Conservation (phyloP, 2,329 filamentous ascomycete genomes). For the Cladosporium sp. region DNA sequence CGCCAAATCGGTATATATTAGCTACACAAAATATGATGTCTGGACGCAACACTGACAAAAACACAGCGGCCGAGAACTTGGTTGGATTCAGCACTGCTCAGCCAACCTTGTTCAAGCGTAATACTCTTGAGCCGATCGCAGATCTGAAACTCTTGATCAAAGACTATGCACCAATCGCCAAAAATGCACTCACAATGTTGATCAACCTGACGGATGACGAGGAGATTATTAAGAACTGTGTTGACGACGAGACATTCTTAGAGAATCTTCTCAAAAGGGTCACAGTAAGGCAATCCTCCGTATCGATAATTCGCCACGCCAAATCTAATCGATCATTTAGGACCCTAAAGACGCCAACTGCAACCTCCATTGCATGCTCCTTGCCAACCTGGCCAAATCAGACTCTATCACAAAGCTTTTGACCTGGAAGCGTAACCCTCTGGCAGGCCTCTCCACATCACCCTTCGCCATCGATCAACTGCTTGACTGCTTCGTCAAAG, state of each 20-base stretch:
- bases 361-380: conserved; percentile 81
- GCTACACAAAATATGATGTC: not conserved
- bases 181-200: conserved; percentile 85
- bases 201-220: conserved; percentile 77
- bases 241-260: conserved; percentile 75
- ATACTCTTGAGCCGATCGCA: conserved; percentile 72
- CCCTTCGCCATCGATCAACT: conserved; percentile 80
- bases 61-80: conserved; percentile 72
- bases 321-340: conserved; percentile 36
- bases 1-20: conserved; percentile 63
- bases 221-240: conserved; percentile 69
- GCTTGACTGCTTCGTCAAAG: conserved; percentile 94
- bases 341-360: conserved; percentile 73
- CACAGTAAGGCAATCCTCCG: conserved; percentile 58
- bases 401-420: conserved; percentile 68
- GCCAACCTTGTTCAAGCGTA: conserved; percentile 76
- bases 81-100: conserved; percentile 77
- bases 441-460: conserved; percentile 67
- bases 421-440: conserved; percentile 62
- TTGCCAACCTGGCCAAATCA: conserved; percentile 86
- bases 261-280: conserved; percentile 68
- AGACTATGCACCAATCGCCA: conserved; percentile 89
- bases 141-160: conserved; percentile 82
- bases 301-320: not conserved
- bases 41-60: conserved; percentile 4